A percentile compares a stretch with the other conserved stretches of the same genome.
These are phyloP conservation scores for Basidioascus undulatus DNA, from an alignment of 768 basidiomycete species.

Conservation along the genomic window DNA sequence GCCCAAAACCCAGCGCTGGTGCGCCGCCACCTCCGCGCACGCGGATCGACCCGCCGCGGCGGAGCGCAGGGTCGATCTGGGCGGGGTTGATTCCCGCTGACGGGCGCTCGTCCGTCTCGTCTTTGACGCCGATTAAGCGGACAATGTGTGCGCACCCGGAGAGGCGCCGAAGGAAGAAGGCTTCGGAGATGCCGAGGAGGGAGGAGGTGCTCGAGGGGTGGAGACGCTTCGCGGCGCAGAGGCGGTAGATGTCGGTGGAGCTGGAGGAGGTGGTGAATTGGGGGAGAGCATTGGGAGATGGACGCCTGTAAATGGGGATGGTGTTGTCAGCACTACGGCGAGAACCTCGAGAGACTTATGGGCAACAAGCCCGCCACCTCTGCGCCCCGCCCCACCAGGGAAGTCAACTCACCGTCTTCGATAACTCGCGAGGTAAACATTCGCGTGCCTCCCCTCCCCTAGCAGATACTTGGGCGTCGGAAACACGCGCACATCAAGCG, in stretches of 20 bases:
- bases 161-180: not conserved
- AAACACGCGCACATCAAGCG: too few species aligned
- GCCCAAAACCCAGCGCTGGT: too few species aligned
- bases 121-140: constrained; percentile 4
- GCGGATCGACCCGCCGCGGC: not conserved
- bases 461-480: too few species aligned
- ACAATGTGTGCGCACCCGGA: constrained; percentile 3
- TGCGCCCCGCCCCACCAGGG: constrained; percentile 20
- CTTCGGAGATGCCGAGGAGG: not conserved
- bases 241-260: not conserved
- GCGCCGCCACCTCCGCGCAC: too few species aligned
- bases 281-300: too few species aligned
- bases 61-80: not conserved
- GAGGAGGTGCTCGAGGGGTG: not conserved
- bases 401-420: constrained; percentile 8
- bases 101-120: constrained; percentile 6
- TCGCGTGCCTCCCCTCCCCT: constrained; percentile 13
- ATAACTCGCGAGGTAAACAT: constrained; percentile 12
- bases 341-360: constrained; percentile 16
- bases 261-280: too few species aligned
- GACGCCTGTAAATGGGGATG: too few species aligned
- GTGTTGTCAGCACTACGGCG: too few species aligned
- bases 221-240: not conserved
- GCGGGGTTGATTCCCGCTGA: not conserved
- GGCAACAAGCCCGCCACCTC: constrained; percentile 20